These are phyloP conservation scores for Solanum hybrid DNA, from an alignment of 305 asterid species.

Conservation along the genomic window DNA sequence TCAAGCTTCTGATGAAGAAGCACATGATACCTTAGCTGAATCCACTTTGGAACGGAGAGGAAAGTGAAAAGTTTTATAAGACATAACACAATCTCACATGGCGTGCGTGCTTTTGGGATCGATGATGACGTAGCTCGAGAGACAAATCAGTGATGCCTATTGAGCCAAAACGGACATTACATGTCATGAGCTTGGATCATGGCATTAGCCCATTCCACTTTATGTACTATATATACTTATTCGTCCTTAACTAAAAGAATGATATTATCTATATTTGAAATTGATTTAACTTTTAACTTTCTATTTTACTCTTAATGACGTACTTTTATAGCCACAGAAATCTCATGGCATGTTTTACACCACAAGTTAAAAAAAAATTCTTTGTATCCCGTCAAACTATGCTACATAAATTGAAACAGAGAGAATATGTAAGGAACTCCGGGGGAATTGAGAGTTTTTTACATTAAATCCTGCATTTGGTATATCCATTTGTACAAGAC, in stretches of 20 bases:
- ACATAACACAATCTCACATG: neutral
- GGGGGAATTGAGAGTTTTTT: neutral
- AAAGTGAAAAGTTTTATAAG: neutral
- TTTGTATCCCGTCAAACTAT: fast-evolving
- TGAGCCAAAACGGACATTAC: neutral
- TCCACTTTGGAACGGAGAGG: neutral
- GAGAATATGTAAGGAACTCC: neutral
- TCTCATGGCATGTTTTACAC: neutral
- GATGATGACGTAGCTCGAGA: neutral
- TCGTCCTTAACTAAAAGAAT: neutral
- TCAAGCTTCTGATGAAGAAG: neutral
- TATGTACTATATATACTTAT: neutral
- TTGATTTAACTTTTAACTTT: neutral
- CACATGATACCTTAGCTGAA: neutral
- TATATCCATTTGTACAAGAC: neutral
- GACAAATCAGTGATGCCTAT: neutral
- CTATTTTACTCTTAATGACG: neutral
- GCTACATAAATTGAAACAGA: neutral
- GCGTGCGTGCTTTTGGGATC: neutral
- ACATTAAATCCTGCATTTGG: neutral
- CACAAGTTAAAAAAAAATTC: neutral
- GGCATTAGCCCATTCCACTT: neutral
- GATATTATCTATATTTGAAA: neutral
- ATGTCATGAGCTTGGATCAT: neutral
- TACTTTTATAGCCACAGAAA: neutral